Evolutionary conservation across 1,139 yeast genomes (phyloP), one percentile per base, ranked within the genome.

Genomic region (Zygoascus sp.): DNA sequence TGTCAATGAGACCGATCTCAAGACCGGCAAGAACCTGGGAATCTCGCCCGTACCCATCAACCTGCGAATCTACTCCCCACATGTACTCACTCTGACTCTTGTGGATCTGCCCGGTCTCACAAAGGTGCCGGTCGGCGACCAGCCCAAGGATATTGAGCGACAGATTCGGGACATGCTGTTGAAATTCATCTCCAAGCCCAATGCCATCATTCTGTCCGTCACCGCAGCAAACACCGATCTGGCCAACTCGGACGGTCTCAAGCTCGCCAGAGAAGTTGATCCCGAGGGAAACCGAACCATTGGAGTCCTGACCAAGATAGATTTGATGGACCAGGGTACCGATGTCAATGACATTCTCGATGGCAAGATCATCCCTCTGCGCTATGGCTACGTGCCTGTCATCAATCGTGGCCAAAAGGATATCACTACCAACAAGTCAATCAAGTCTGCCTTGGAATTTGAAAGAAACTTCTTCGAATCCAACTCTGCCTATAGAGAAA

Each of bases 91-190:
- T 11, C 78, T 92, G 67, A 94, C 99, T 2, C 77, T 92, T 62
- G 98, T 92, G 38, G 99, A 92, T 74, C 76, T 92, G 59, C 99
- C 99, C 11, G 99, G 99, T 53, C 77, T 94, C 62, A 92, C 99
- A 25, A 92, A 92, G 68, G 98, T 94, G 36, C 98, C 99, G n/a
- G 97, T 92, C 44, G 99, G 99, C 42, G 98, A 92, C 67, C 99
- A 92, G 69, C 99, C 99, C 47, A 87, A 85, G 64, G 98, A 92
- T 67, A 92, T 92, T 56, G 99, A 92, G 73, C 82, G 79, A 55
- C 96, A 87, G 68, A 94, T 92, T 59, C 82, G 86, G 63, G 96
- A 90, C 54, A 92, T 92, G 97, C 75, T 92, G 50, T 75, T 92
- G 77, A 88, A 88, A 67, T 92, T 85, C 65, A 92, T 92, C 59